Conservation (phyloP, 768 basidiomycete species). For the Dentipellis sp. region DNA sequence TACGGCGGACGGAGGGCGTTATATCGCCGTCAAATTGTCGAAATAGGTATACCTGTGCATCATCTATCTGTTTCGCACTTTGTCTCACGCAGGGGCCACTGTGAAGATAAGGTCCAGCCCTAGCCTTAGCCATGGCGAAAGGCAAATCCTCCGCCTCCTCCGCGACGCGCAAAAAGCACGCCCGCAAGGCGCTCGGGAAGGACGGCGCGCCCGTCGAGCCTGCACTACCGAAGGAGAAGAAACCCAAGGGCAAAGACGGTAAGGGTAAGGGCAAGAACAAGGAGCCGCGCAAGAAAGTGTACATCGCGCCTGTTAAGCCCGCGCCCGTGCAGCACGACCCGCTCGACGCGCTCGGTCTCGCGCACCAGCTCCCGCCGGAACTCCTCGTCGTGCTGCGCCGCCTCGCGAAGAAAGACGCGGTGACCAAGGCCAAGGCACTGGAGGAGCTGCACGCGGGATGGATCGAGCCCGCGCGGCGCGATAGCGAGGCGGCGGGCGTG, state of each 20-base stretch:
- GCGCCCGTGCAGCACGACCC: slow-evolving; percentile 72
- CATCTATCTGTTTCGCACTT: no score
- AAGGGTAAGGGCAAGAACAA: slow-evolving; percentile 40
- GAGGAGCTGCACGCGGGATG: slow-evolving; percentile 71
- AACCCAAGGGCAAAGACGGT: slow-evolving; percentile 41
- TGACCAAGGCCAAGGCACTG: slow-evolving; percentile 76
- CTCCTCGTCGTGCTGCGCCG: slow-evolving; percentile 73
- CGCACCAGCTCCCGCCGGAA: slow-evolving; percentile 65
- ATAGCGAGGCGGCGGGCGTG: slow-evolving; percentile 30
- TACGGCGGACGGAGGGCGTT: no score
- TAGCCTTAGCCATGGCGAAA: not conserved
- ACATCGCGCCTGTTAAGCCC: slow-evolving; percentile 80
- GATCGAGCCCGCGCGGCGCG: slow-evolving; percentile 42
- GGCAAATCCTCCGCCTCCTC: slow-evolving; percentile 73
- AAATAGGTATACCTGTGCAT: no score
- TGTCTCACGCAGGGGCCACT: no score
- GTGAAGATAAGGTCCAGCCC: no score
- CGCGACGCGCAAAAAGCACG: slow-evolving; percentile 90
- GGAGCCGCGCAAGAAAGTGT: slow-evolving; percentile 74
- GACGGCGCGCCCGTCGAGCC: slow-evolving; percentile 23
- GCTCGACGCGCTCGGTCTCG: slow-evolving; percentile 75
- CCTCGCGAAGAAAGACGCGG: slow-evolving; percentile 82
- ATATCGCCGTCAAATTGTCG: no score
- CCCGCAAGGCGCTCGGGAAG: slow-evolving; percentile 51
- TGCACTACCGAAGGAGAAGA: slow-evolving; percentile 18